phyloP scores from a whole-genome alignment of 306 rosid genomes.

The Fragaria vesca region DNA sequence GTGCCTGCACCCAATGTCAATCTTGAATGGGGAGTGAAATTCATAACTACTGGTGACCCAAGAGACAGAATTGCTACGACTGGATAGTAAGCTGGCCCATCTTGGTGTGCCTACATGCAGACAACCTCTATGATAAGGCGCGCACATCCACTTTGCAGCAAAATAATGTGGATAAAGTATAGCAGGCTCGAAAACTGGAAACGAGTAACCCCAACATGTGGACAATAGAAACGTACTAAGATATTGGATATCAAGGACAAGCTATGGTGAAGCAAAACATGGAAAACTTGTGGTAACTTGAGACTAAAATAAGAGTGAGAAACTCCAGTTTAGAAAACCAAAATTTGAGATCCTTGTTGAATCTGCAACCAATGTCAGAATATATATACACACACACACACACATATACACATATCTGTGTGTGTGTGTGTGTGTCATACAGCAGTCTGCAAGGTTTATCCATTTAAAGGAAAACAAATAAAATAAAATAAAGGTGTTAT shows the following conservation, averaged over 20 bases:
- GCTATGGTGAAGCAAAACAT: neutral
- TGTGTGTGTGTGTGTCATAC: neutral
- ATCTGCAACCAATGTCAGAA: neutral
- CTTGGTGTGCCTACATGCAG: conserved; percentile 78
- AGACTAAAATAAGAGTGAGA: neutral
- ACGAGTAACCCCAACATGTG: neutral
- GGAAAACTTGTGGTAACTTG: neutral
- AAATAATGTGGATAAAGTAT: neutral
- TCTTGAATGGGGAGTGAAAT: conserved; percentile 84
- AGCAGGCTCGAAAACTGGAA: neutral
- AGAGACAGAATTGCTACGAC: conserved; percentile 88
- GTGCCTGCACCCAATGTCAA: conserved; percentile 36
- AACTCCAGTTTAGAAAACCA: neutral
- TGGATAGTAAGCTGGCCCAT: conserved; percentile 91
- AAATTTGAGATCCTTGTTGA: neutral
- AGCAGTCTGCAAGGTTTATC: neutral
- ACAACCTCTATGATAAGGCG: conserved; percentile 5
- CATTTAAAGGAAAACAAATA: neutral
- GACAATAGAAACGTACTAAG: neutral
- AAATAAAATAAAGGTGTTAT: neutral
- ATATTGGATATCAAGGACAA: neutral
- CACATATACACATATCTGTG: too few relatives aligned
- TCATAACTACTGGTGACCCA: conserved; percentile 81
- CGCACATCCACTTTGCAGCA: neutral
- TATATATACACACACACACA: neutral